phyloP scores from a whole-genome alignment of 2,329 filamentous ascomycete species.

The Venturia aucupariae region DNA sequence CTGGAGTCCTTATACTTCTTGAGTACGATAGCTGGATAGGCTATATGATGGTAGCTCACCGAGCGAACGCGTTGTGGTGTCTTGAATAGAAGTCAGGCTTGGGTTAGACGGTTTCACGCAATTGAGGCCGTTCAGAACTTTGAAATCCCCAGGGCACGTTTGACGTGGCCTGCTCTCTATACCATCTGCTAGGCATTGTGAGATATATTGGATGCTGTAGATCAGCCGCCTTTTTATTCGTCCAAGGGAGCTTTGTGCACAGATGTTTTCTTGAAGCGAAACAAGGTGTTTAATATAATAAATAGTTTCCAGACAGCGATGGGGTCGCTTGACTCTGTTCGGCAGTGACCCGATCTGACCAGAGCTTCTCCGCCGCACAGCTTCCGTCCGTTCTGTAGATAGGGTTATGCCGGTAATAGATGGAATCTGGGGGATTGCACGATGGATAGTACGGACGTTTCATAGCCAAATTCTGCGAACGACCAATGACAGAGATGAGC shows the following conservation, averaged over 20 bases:
- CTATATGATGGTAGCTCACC: not conserved
- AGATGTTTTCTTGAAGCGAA: slow-evolving; percentile 6
- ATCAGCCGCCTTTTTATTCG: slow-evolving; percentile 5
- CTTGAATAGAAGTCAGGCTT: slow-evolving; percentile 10
- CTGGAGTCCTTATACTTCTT: slow-evolving; percentile 3
- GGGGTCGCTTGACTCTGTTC: not conserved
- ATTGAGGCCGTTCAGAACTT: not conserved
- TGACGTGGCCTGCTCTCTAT: not conserved
- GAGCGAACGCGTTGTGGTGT: slow-evolving; percentile 4
- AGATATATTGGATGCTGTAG: slow-evolving; percentile 8
- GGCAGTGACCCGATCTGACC: not conserved
- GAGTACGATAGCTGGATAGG: not conserved
- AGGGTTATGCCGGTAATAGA: slow-evolving; percentile 7
- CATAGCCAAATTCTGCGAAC: not conserved
- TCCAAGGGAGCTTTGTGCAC: not conserved
- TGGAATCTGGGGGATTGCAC: not conserved
- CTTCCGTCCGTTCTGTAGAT: not conserved
- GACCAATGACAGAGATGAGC: not conserved
- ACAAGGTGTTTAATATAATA: not conserved
- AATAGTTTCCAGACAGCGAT: slow-evolving; percentile 1
- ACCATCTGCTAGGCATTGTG: slow-evolving; percentile 4
- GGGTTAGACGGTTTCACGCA: slow-evolving; percentile 9
- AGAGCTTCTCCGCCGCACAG: not conserved
- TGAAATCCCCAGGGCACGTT: slow-evolving; percentile 4
- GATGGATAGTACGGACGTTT: not conserved